These are phyloP conservation scores for Fomitopsis serialis DNA, from an alignment of 768 basidiomycete species.

Conservation along the genomic window DNA sequence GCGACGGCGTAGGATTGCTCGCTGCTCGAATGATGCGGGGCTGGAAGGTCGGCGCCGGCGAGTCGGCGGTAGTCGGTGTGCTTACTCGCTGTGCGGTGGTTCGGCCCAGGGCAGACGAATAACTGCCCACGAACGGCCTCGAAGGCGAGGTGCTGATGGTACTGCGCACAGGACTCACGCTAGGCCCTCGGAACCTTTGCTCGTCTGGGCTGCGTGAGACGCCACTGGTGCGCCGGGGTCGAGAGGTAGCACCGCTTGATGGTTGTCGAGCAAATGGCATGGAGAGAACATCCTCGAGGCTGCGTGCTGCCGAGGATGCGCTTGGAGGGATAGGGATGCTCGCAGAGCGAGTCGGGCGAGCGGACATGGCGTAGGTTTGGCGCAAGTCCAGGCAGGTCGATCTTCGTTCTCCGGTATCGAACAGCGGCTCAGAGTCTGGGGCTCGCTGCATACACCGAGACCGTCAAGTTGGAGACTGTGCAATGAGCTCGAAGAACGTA, in stretches of 20 bases:
- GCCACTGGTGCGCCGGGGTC: constrained; percentile 5
- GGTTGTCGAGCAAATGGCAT: constrained; percentile 38
- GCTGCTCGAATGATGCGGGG: constrained; percentile 67
- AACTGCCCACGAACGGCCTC: constrained; percentile 15
- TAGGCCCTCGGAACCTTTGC: constrained; percentile 1
- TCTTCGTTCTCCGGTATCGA: too few species aligned
- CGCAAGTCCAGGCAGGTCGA: too few species aligned
- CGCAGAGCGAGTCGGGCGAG: constrained; percentile 53
- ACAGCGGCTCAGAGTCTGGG: too few species aligned
- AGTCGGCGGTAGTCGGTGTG: constrained; percentile 5
- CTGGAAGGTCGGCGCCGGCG: constrained; percentile 15
- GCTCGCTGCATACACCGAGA: too few species aligned
- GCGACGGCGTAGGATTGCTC: constrained; percentile 29
- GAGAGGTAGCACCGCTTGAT: constrained; percentile 5
- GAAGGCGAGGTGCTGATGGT: constrained; percentile 1
- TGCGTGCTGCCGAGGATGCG: constrained; percentile 41
- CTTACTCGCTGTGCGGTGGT: constrained; percentile 1
- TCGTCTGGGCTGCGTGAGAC: constrained; percentile 6
- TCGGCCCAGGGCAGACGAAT: constrained; percentile 10
- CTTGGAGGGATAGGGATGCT: constrained; percentile 65
- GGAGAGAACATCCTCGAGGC: constrained; percentile 62
- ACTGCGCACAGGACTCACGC: constrained; percentile 2
- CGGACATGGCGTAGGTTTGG: constrained; percentile 43
- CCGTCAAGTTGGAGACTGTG: too few species aligned
- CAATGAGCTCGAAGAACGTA: too few species aligned